Evolutionary conservation across 805 yeast species (phyloP).

Genomic region (Debaryomyces prosopidis): DNA sequence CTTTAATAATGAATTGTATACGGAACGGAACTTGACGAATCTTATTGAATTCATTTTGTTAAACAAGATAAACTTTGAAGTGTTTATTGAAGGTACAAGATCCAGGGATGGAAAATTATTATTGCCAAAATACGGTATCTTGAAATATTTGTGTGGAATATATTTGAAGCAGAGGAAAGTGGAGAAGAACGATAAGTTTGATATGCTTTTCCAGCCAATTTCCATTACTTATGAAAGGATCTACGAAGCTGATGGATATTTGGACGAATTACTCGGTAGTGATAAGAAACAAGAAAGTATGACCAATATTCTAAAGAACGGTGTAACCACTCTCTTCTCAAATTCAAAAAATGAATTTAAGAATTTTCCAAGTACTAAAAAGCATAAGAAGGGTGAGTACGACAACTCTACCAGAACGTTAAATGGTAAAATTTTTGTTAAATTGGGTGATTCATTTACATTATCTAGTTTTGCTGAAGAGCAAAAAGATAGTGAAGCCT

Average conservation of each 20-base stretch:
- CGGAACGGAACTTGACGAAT: conserved; percentile 48
- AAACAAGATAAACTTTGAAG: conserved; percentile 54
- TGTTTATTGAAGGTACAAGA: conserved; percentile 67
- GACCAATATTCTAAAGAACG: conserved; percentile 34
- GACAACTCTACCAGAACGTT: conserved; percentile 29
- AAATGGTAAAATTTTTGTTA: conserved; percentile 38
- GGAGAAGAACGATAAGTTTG: conserved; percentile 22
- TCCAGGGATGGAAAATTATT: conserved; percentile 65
- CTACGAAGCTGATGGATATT: conserved; percentile 55
- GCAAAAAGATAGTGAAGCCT: conserved; percentile 5
- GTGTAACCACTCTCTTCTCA: conserved; percentile 28
- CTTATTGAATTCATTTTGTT: conserved; percentile 49
- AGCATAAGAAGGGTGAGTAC: conserved; percentile 21
- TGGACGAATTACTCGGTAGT: conserved; percentile 55
- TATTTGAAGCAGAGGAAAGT: conserved; percentile 38
- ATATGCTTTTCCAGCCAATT: conserved; percentile 49
- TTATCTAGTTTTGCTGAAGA: conserved; percentile 27
- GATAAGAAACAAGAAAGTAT: conserved; percentile 58
- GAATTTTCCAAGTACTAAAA: neutral
- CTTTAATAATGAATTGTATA: conserved; percentile 42
- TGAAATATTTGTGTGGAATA: conserved; percentile 51
- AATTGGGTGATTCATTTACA: conserved; percentile 33
- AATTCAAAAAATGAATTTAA: conserved; percentile 2
- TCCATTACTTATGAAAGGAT: conserved; percentile 62
- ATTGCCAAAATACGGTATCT: conserved; percentile 61